phyloP scores from a whole-genome alignment of 1,284 basidiomycete species.

The Ustanciosporium gigantosporum region DNA sequence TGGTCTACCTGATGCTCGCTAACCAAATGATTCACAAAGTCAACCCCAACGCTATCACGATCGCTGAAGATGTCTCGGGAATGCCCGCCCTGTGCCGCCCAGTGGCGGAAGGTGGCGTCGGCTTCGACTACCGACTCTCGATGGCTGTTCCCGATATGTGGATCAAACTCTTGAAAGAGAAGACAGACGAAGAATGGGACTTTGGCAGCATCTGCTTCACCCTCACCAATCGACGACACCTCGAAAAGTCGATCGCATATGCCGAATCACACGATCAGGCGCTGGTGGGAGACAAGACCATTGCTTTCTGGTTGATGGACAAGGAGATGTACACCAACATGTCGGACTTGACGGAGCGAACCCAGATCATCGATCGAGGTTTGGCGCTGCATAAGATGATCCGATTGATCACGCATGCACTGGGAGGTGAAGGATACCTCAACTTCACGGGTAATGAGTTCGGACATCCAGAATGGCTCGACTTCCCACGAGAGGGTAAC shows the following conservation, averaged over 20 bases:
- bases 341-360: constrained; percentile 85
- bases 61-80: constrained; percentile 96
- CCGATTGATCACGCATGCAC: constrained; percentile 81
- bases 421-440: constrained; percentile 95
- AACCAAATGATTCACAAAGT: constrained; percentile 84
- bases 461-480: constrained; percentile 98
- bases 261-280: constrained; percentile 98
- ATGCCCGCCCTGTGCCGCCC: constrained; percentile 92
- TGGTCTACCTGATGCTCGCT: constrained; percentile 95
- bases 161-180: constrained; percentile 98
- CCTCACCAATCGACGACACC: constrained; percentile 82
- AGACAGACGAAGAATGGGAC: constrained; percentile 83
- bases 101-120: constrained; percentile 80
- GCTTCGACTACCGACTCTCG: constrained; percentile 94
- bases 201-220: constrained; percentile 85
- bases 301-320: constrained; percentile 99
- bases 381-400: constrained; percentile 96
- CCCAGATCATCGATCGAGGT: constrained; percentile 84
- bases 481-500: constrained; percentile 95
- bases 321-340: constrained; percentile 87
- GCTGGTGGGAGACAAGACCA: constrained; percentile 86
- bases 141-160: constrained; percentile 99
- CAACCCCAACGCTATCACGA: constrained; percentile 80
- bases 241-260: constrained; percentile 91
- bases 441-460: constrained; percentile 99